Conservation (phyloP, 768 basidiomycete genomes). For the Hericium erinaceus region DNA sequence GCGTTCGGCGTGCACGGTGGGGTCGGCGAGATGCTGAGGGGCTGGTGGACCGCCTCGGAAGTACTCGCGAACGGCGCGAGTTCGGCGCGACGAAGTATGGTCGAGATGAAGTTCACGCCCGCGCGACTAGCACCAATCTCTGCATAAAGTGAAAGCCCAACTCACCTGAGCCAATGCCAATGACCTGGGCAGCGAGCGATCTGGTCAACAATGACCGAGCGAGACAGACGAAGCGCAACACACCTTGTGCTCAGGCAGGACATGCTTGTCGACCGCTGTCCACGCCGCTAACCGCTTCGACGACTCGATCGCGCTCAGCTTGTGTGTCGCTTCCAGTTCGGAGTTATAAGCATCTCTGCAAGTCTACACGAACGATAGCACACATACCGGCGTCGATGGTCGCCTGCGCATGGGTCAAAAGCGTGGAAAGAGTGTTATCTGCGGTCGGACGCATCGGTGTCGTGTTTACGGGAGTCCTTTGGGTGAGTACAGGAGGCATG, state of each 20-base stretch:
- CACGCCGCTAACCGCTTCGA: constrained; percentile 89
- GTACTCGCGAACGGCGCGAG: too few relatives aligned
- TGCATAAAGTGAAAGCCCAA: neutral
- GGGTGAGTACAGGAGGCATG: neutral
- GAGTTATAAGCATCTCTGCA: neutral
- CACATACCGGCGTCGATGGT: neutral
- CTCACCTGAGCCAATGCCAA: constrained; percentile 81
- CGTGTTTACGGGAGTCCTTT: neutral
- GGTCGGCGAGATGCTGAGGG: too few relatives aligned
- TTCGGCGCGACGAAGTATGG: too few relatives aligned
- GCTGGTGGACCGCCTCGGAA: too few relatives aligned
- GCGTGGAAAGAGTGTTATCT: neutral
- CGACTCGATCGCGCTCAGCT: constrained; percentile 52
- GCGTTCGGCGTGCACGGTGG: too few relatives aligned
- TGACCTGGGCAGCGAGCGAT: constrained; percentile 59
- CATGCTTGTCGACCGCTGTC: constrained; percentile 87
- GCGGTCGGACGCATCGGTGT: neutral
- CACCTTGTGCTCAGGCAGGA: constrained; percentile 74
- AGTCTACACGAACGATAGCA: neutral
- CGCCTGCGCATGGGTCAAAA: neutral
- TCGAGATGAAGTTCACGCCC: too few relatives aligned
- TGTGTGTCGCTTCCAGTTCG: neutral
- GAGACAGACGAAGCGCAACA: constrained; percentile 12
- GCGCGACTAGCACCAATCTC: neutral
- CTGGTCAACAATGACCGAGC: neutral